Percentiles rank a stretch among this genome's conserved stretches.
Evolutionary conservation across 2,329 filamentous ascomycete species (phyloP).

Genomic region (Monilinia vaccinii-corymbosi): DNA sequence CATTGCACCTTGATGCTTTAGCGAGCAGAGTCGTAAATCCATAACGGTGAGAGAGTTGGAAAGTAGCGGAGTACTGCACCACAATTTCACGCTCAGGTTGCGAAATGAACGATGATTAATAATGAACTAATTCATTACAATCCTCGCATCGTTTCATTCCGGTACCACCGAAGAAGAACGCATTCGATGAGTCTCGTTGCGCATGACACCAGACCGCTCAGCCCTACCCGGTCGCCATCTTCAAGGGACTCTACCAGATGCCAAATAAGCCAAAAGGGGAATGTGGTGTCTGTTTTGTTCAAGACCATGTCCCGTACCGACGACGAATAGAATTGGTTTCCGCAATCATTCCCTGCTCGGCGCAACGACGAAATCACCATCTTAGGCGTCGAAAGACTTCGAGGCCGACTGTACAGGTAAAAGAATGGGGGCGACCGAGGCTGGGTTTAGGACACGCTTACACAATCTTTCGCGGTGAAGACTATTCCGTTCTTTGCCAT

Average conservation of each 20-base stretch:
- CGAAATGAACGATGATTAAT: slow-evolving; percentile 1
- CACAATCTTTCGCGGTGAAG: slow-evolving; percentile 8
- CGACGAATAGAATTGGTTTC: background rate
- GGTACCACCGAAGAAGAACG: slow-evolving; percentile 8
- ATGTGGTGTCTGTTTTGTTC: background rate
- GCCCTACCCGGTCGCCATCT: slow-evolving; percentile 19
- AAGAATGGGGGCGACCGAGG: slow-evolving; percentile 3
- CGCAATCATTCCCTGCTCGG: background rate
- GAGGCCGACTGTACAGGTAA: background rate
- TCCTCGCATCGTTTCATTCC: background rate
- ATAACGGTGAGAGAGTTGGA: slow-evolving; percentile 12
- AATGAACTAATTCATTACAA: background rate
- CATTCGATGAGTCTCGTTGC: slow-evolving; percentile 4
- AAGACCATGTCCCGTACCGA: background rate
- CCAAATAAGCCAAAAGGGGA: background rate
- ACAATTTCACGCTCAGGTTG: background rate
- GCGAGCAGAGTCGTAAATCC: slow-evolving; percentile 9
- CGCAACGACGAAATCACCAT: background rate
- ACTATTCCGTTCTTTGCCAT: background rate
- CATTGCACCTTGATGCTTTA: slow-evolving; percentile 5
- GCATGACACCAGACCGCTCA: slow-evolving; percentile 15
- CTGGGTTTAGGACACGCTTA: background rate
- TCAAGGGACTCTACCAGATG: background rate
- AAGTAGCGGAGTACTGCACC: background rate
- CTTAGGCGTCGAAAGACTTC: slow-evolving; percentile 3